phyloP scores from a whole-genome alignment of 495 filamentous ascomycete genomes.

The Aspergillus carlsbadensis region DNA sequence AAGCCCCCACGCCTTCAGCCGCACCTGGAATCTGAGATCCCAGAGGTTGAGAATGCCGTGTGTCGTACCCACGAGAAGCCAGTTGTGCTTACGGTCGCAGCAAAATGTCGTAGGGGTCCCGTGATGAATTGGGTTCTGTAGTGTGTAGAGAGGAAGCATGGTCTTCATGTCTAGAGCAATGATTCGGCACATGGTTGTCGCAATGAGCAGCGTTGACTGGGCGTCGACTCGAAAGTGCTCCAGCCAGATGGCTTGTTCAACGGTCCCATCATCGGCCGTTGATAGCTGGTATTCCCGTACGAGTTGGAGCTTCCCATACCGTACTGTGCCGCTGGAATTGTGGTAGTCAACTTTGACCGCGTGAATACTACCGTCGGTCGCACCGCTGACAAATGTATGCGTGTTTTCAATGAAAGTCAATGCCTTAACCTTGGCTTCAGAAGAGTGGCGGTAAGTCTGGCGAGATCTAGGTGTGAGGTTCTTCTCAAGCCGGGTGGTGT shows the following conservation, averaged over 20 bases:
- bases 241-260: slow-evolving; percentile 83
- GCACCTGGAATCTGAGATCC: slow-evolving; percentile 90
- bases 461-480: slow-evolving; percentile 84
- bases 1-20: slow-evolving; percentile 86
- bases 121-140: slow-evolving; percentile 91
- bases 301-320: slow-evolving; percentile 74
- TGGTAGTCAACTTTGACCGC: slow-evolving; percentile 82
- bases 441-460: slow-evolving; percentile 77
- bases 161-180: slow-evolving; percentile 83
- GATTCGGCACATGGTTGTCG: slow-evolving; percentile 81
- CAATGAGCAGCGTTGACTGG: slow-evolving; percentile 76
- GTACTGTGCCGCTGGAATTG: slow-evolving; percentile 54
- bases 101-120: slow-evolving; percentile 93
- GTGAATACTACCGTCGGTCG: slow-evolving; percentile 86
- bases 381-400: slow-evolving; percentile 86
- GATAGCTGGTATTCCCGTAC: slow-evolving; percentile 81
- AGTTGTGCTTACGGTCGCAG: slow-evolving; percentile 77
- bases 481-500: slow-evolving; percentile 81
- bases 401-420: slow-evolving; percentile 92
- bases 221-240: slow-evolving; percentile 86
- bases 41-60: slow-evolving; percentile 93
- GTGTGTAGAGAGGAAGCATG: slow-evolving; percentile 76
- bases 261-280: slow-evolving; percentile 29
- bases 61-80: slow-evolving; percentile 88
- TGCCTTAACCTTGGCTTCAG: slow-evolving; percentile 70